phyloP scores from a whole-genome alignment of 1,139 yeast species.

The Kodamaea suecica region DNA sequence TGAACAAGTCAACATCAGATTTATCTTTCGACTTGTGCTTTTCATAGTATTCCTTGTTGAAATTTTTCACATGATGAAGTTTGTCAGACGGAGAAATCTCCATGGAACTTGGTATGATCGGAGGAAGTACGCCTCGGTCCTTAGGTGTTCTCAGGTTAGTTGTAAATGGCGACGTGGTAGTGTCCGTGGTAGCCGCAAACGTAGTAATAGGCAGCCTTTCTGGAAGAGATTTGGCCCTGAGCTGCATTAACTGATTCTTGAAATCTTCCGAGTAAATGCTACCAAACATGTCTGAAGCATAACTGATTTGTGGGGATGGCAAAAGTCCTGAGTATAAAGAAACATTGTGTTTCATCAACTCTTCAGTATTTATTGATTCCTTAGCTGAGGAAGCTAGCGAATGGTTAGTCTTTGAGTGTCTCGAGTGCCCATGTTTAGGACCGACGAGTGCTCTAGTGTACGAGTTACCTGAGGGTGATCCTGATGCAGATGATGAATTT shows the following conservation, averaged over 20 bases:
- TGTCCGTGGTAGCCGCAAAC: no score
- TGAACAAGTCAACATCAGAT: conserved; percentile 15
- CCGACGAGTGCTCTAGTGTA: background rate
- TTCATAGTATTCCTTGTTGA: conserved; percentile 20
- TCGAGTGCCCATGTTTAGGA: background rate
- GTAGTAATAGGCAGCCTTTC: conserved; percentile 1
- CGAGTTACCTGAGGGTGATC: conserved; percentile 1
- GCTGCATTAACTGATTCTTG: conserved; percentile 1
- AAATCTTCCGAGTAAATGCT: conserved; percentile 11
- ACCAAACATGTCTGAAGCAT: conserved; percentile 31
- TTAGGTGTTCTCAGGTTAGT: background rate
- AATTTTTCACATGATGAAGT: conserved; percentile 15
- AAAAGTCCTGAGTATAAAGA: conserved; percentile 32
- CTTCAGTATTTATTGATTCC: conserved; percentile 30
- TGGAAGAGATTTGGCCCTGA: background rate
- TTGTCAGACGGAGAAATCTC: background rate
- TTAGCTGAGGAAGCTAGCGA: conserved; percentile 13
- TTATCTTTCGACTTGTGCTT: conserved; percentile 15
- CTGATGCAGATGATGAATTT: background rate
- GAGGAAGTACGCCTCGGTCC: background rate
- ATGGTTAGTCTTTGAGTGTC: conserved; percentile 1
- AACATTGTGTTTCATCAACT: conserved; percentile 31
- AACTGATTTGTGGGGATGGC: conserved; percentile 43
- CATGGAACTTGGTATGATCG: background rate
- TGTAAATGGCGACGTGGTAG: no score